A percentile compares a stretch with the other conserved stretches of the same genome.
phyloP scores from a whole-genome alignment of 495 filamentous ascomycete species.

The Penicillium silybi region DNA sequence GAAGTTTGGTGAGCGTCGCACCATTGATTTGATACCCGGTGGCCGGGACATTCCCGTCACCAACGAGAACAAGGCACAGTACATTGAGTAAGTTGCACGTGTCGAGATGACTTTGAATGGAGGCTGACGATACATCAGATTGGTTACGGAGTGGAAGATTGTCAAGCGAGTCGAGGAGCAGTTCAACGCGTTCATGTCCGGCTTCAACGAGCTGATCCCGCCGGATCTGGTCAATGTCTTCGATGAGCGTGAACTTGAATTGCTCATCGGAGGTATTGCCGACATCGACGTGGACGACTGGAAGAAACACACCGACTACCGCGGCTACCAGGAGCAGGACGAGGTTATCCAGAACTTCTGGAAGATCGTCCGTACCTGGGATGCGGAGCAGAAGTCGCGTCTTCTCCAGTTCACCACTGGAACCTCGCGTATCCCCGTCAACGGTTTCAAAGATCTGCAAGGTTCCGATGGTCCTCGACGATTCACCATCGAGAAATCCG shows the following conservation, averaged over 20 bases:
- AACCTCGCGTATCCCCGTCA: slow-evolving; percentile 96
- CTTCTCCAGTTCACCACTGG: slow-evolving; percentile 96
- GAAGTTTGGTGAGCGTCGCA: slow-evolving; percentile 88
- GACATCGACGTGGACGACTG: slow-evolving; percentile 99
- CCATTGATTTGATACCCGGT: slow-evolving; percentile 87
- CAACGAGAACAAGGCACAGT: slow-evolving; percentile 94
- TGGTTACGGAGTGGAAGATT: slow-evolving; percentile 99
- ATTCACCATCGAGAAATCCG: slow-evolving; percentile 98
- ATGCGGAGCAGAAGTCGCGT: slow-evolving; percentile 96
- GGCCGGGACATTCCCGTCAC: slow-evolving; percentile 92
- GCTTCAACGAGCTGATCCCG: slow-evolving; percentile 96
- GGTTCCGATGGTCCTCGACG: slow-evolving; percentile 91
- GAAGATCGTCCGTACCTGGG: slow-evolving; percentile 95
- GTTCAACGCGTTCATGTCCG: slow-evolving; percentile 95
- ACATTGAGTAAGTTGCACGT: slow-evolving; percentile 68
- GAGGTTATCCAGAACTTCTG: slow-evolving; percentile 98
- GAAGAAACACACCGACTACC: slow-evolving; percentile 99
- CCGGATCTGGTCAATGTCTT: slow-evolving; percentile 97
- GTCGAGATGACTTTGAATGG: not conserved
- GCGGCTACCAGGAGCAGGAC: slow-evolving; percentile 97
- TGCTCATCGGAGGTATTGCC: slow-evolving; percentile 97
- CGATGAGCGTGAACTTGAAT: slow-evolving; percentile 93
- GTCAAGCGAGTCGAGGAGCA: slow-evolving; percentile 97
- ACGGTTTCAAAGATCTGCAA: slow-evolving; percentile 99
- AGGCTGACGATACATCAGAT: slow-evolving; percentile 22